Evolutionary conservation across 192 early-diverging fungal species (phyloP), one percentile per base, ranked within the genome.

Genomic region (Coemansia asiatica): DNA sequence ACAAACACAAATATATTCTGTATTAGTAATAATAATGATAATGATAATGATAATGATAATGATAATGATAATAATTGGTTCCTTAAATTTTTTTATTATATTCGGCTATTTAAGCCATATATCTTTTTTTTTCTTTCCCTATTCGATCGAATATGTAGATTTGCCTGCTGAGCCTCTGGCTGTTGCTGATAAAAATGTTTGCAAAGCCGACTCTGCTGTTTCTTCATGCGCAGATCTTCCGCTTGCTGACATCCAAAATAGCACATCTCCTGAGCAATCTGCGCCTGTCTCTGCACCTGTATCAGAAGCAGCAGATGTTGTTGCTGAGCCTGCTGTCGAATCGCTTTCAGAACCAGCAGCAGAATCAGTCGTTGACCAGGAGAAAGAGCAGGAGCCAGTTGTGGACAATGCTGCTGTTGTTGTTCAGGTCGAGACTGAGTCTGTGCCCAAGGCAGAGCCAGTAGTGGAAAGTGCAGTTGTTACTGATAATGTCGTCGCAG

Each of bases 171-270:
- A 63, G 1, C 54, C 66, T 4, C 59, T 69, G n/a, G 56, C 66
- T n/a, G 69, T 60, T n/a, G 69, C 64, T 16, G 40, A 72, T 22
- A 73, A 57, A 50, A 66, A 51, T 6, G 60, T 67, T 16, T 60
- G 54, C 40, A 64, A 71, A 44, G 36, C 56, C 16, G 67, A 70
- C 16, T 74, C 76, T 55, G 76, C 76, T 7, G 54, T 50, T 18
- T 79, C 76, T 2, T 71, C 76, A 16, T 79, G 71, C 26, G 60
- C 68, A 19, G 76, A 79, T 61, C 68, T 79, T 25, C 55, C 68
- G 18, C 68, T 79, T 22, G 73, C 76, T 16, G 76, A 79, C 31
- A 64, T 79, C 36, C 50, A 74, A 53, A 61, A 59, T 13, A 61
- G 67, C n/a, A 23, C 63, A 13, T 28, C 60, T 25, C 19, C 31